Evolutionary conservation across 2,329 filamentous ascomycete species (phyloP).

Genomic region (Pseudopyricularia javanii): DNA sequence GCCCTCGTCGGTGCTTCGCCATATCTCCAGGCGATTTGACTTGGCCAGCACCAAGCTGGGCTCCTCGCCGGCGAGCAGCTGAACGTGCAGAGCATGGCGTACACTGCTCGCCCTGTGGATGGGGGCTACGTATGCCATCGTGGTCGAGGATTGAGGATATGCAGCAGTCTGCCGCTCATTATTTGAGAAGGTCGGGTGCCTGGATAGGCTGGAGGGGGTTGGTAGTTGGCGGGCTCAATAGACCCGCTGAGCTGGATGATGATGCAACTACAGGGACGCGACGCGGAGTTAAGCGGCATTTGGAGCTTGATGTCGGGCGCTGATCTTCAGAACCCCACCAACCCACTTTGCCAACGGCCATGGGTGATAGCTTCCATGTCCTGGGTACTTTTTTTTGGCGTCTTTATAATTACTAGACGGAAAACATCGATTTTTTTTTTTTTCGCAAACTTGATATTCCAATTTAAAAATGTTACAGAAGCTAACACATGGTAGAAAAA

Average conservation of each 20-base stretch:
- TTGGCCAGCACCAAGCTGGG: slow-evolving; percentile 82
- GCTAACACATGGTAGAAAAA: no score
- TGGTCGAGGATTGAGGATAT: not conserved
- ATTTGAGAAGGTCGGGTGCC: not conserved
- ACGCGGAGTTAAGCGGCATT: slow-evolving; percentile 1
- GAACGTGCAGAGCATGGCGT: slow-evolving; percentile 72
- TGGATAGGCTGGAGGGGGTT: not conserved
- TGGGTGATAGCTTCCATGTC: not conserved
- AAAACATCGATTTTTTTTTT: no score
- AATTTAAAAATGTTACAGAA: no score
- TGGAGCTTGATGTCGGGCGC: not conserved
- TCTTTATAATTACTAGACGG: no score
- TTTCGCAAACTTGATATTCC: no score
- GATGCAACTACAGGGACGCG: not conserved
- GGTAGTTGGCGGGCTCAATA: not conserved
- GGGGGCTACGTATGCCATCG: slow-evolving; percentile 88
- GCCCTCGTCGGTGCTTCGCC: slow-evolving; percentile 45
- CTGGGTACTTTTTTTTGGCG: no score
- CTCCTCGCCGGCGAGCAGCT: slow-evolving; percentile 60
- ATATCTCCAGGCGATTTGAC: slow-evolving; percentile 77
- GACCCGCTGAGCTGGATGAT: not conserved
- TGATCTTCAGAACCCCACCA: not conserved
- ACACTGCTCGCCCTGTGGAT: slow-evolving; percentile 89
- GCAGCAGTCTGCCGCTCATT: slow-evolving; percentile 1
- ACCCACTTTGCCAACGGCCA: not conserved